A percentile compares a stretch with the other conserved stretches of the same genome.
Conservation (phyloP, 768 basidiomycete species). For the Trametes meyenii region DNA sequence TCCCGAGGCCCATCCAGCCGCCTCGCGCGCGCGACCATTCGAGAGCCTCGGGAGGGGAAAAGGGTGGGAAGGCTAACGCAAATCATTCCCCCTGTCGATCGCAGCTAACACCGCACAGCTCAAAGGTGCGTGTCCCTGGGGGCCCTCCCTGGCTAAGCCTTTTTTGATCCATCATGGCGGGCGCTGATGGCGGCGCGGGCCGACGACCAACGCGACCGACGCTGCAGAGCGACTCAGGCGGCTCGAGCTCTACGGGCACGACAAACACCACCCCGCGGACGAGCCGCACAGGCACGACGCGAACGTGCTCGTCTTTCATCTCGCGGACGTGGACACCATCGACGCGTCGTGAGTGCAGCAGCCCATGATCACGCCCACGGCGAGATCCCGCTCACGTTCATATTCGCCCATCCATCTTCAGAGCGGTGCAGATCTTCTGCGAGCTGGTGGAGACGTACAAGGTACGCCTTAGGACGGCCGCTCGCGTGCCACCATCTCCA, state of each 20-base stretch:
- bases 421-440: slow-evolving; percentile 81
- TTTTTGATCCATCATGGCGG: slow-evolving; percentile 2
- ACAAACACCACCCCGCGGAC: slow-evolving; percentile 86
- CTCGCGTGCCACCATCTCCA: neutral
- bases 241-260: slow-evolving; percentile 85
- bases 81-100: neutral
- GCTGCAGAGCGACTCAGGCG: slow-evolving; percentile 80
- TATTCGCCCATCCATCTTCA: slow-evolving; percentile 30
- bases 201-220: neutral
- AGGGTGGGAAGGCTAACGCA: neutral
- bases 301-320: slow-evolving; percentile 83
- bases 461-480: slow-evolving; percentile 40
- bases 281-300: slow-evolving; percentile 76
- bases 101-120: slow-evolving; percentile 93
- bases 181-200: slow-evolving; percentile 14
- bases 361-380: neutral
- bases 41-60: no score
- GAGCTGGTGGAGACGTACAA: slow-evolving; percentile 80
- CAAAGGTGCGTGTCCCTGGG: slow-evolving; percentile 57
- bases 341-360: slow-evolving; percentile 79
- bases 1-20: neutral
- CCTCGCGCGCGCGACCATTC: neutral
- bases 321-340: slow-evolving; percentile 87
- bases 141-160: neutral
- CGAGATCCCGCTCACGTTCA: neutral